phyloP scores from a whole-genome alignment of 2,329 filamentous ascomycete genomes.

The Trichothecium sympodiale region DNA sequence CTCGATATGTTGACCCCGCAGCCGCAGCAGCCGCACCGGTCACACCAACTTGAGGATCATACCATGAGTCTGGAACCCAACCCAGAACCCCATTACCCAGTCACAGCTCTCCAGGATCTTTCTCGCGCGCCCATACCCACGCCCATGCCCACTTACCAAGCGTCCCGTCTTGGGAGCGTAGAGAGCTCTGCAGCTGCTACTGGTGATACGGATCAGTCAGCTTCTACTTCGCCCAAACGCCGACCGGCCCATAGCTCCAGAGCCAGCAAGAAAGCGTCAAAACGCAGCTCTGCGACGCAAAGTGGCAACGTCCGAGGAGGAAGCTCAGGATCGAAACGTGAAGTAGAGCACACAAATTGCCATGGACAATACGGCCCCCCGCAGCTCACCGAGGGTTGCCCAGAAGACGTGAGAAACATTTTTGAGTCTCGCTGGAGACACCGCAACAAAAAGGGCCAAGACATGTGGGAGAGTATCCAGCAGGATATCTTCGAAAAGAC shows the following conservation, averaged over 20 bases:
- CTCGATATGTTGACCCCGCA: slow-evolving; percentile 8
- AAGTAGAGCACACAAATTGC: slow-evolving; percentile 24
- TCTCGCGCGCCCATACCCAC: no score
- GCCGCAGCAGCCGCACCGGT: slow-evolving; percentile 11
- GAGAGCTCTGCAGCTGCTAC: slow-evolving; percentile 4
- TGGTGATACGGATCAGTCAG: no score
- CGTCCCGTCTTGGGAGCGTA: no score
- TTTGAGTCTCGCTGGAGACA: slow-evolving; percentile 36
- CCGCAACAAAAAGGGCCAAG: slow-evolving; percentile 37
- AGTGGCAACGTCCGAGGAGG: slow-evolving; percentile 3
- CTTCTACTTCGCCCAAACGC: slow-evolving; percentile 1
- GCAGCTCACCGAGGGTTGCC: slow-evolving; percentile 31
- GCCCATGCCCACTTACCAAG: no score
- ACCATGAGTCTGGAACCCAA: no score
- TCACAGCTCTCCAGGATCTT: no score
- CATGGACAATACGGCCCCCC: slow-evolving; percentile 21
- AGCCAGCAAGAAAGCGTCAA: no score
- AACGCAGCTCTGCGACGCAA: slow-evolving; percentile 1
- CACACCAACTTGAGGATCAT: no score
- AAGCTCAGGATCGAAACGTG: slow-evolving; percentile 7
- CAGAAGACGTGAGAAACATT: slow-evolving; percentile 36
- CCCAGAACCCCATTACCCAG: no score
- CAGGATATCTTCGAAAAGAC: slow-evolving; percentile 22
- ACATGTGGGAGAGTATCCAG: slow-evolving; percentile 47
- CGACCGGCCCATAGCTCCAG: neutral